A percentile compares a stretch with the other conserved stretches of the same genome.
phyloP scores from a whole-genome alignment of 1,284 basidiomycete genomes.

The Vanrija sp. region DNA sequence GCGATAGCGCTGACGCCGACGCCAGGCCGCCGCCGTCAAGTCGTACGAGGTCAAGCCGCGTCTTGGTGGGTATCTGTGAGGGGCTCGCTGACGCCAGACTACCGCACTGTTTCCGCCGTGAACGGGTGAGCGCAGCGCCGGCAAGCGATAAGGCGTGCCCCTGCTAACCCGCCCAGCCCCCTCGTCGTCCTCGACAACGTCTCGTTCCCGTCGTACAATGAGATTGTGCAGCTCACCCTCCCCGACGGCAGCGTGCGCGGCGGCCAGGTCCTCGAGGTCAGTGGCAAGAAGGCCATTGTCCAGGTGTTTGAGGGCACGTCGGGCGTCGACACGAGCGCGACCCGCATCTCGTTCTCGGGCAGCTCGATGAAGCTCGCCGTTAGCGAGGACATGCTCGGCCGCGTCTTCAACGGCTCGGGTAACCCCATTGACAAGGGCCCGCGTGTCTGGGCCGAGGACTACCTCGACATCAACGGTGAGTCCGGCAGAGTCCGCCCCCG shows the following conservation, averaged over 20 bases:
- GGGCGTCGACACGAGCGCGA: conserved; percentile 88
- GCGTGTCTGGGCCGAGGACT: conserved; percentile 98
- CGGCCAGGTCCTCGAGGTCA: conserved; percentile 96
- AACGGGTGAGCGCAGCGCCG: conserved; percentile 66
- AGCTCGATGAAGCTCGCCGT: conserved; percentile 98
- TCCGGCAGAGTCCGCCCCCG: conserved; percentile 1
- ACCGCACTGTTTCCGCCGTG: conserved; percentile 91
- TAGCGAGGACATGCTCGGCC: conserved; percentile 98
- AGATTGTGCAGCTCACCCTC: conserved; percentile 93
- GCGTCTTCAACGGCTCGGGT: conserved; percentile 98
- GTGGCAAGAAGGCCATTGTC: conserved; percentile 98
- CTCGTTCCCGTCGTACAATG: conserved; percentile 99
- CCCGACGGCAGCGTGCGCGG: conserved; percentile 94
- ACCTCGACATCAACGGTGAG: conserved; percentile 96
- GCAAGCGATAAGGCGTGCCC: background rate
- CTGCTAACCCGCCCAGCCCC: conserved; percentile 57
- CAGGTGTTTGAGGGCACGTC: conserved; percentile 99
- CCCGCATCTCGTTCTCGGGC: conserved; percentile 97
- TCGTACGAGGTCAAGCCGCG: conserved; percentile 67
- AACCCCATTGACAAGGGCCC: conserved; percentile 98
- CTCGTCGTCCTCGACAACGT: conserved; percentile 98
- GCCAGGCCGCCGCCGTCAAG: conserved; percentile 49
- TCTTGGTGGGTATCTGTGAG: conserved; percentile 60
- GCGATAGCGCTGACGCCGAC: background rate
- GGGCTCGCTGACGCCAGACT: conserved; percentile 59